Conservation (phyloP, 2,329 filamentous ascomycete genomes). For the Colletotrichum horii region DNA sequence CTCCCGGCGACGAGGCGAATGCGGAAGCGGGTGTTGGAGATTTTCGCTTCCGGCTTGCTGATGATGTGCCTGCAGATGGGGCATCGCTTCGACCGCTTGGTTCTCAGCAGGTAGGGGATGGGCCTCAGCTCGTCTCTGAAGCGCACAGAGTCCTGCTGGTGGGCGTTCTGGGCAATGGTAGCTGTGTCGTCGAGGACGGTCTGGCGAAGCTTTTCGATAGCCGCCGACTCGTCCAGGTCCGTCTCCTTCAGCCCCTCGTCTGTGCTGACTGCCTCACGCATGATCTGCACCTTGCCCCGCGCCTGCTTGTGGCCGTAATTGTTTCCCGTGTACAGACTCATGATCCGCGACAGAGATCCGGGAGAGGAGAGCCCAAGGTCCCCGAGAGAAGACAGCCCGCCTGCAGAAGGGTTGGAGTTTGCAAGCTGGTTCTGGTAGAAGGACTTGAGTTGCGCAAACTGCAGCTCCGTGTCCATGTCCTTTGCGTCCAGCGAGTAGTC, state of each 20-base stretch:
- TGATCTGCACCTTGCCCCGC: conserved; percentile 64
- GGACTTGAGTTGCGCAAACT: conserved; percentile 74
- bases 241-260: conserved; percentile 75
- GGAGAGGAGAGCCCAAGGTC: conserved; percentile 75
- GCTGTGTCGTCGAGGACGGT: conserved; percentile 69
- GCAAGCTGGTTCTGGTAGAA: conserved; percentile 85
- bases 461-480: conserved; percentile 67
- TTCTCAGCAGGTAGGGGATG: conserved; percentile 81
- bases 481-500: conserved; percentile 45
- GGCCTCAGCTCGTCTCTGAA: conserved; percentile 81
- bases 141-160: conserved; percentile 57
- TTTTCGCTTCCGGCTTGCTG: conserved; percentile 90
- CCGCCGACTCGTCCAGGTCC: conserved; percentile 64
- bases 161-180: conserved; percentile 52
- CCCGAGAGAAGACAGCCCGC: conserved; percentile 48
- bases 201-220: conserved; percentile 63
- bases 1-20: conserved; percentile 88
- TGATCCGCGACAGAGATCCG: conserved; percentile 82
- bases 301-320: conserved; percentile 69
- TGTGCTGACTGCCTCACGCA: conserved; percentile 78
- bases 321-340: conserved; percentile 82
- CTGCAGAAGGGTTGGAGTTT: conserved; percentile 59
- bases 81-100: conserved; percentile 93
- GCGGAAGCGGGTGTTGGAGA: conserved; percentile 86
- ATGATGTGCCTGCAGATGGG: conserved; percentile 93